Percentiles rank a stretch among this genome's conserved stretches.
These are phyloP conservation scores for Cymbopogon citratus DNA, from an alignment of 176 grass and related monocot genomes.

Conservation along the genomic window DNA sequence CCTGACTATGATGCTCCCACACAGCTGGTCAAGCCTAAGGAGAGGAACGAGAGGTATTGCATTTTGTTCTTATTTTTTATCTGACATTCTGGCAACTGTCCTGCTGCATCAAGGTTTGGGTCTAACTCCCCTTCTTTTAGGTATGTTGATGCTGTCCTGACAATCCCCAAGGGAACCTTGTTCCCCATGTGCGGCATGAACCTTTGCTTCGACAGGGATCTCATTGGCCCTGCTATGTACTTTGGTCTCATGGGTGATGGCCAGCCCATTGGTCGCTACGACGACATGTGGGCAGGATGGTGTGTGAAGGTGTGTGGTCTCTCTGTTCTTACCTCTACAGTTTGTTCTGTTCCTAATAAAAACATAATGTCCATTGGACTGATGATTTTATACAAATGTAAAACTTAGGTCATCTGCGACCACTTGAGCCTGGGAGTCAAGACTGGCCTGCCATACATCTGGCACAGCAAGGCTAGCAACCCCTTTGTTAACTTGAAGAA, in stretches of 20 bases:
- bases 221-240: conserved; percentile 77
- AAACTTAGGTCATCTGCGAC: conserved; percentile 92
- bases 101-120: neutral
- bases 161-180: conserved; percentile 62
- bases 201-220: conserved; percentile 54
- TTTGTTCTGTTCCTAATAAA: neutral
- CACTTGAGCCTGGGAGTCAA: conserved; percentile 87
- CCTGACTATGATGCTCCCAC: conserved; percentile 42
- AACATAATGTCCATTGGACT: neutral
- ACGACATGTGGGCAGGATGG: conserved; percentile 87
- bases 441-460: conserved; percentile 95
- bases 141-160: conserved; percentile 80
- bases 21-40: conserved; percentile 81
- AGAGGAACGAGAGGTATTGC: conserved; percentile 73
- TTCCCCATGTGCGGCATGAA: conserved; percentile 86
- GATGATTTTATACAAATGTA: neutral
- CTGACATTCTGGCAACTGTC: neutral
- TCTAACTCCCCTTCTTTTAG: conserved; percentile 21
- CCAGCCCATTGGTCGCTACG: conserved; percentile 61
- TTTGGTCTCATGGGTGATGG: conserved; percentile 73
- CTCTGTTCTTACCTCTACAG: neutral
- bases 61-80: neutral
- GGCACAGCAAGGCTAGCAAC: conserved; percentile 99
- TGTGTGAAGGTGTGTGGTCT: conserved; percentile 59
- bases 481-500: conserved; percentile 96